A percentile compares a stretch with the other conserved stretches of the same genome.
These are phyloP conservation scores for Thelonectria blattea DNA, from an alignment of 2,329 filamentous ascomycete genomes.

Conservation along the genomic window DNA sequence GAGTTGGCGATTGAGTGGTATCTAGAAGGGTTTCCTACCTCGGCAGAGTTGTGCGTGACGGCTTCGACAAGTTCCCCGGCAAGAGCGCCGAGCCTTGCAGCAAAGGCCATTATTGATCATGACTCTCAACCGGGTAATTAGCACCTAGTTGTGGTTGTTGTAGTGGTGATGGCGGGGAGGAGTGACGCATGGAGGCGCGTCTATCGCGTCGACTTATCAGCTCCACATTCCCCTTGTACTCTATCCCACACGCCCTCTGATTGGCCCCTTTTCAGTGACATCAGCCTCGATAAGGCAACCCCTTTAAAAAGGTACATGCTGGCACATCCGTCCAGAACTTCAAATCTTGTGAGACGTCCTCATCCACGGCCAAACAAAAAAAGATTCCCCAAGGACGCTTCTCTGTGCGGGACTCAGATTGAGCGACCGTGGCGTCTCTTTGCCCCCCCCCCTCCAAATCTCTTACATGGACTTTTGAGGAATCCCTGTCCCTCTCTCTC, in stretches of 20 bases:
- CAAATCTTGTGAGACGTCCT: neutral
- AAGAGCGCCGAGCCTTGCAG: conserved; percentile 67
- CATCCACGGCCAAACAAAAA: neutral
- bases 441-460: neutral
- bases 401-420: neutral
- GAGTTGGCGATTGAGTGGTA: conserved; percentile 8
- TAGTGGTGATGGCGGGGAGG: conserved; percentile 23
- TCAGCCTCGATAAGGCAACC: conserved; percentile 32
- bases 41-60: conserved; percentile 60
- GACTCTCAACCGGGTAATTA: neutral
- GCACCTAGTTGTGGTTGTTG: too few species aligned
- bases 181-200: conserved; percentile 20
- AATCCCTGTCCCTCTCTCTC: conserved; percentile 11
- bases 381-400: neutral
- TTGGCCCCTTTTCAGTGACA: conserved; percentile 30
- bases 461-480: conserved; percentile 30
- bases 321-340: neutral
- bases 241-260: conserved; percentile 18
- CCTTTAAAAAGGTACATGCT: conserved; percentile 28
- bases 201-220: conserved; percentile 30
- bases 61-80: conserved; percentile 74
- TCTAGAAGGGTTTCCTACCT: conserved; percentile 49
- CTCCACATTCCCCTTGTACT: conserved; percentile 16
- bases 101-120: conserved; percentile 68
- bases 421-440: neutral